A percentile compares a stretch with the other conserved stretches of the same genome.
Evolutionary conservation across 495 filamentous ascomycete species (phyloP).

Genomic region (Cairneyella variabilis): DNA sequence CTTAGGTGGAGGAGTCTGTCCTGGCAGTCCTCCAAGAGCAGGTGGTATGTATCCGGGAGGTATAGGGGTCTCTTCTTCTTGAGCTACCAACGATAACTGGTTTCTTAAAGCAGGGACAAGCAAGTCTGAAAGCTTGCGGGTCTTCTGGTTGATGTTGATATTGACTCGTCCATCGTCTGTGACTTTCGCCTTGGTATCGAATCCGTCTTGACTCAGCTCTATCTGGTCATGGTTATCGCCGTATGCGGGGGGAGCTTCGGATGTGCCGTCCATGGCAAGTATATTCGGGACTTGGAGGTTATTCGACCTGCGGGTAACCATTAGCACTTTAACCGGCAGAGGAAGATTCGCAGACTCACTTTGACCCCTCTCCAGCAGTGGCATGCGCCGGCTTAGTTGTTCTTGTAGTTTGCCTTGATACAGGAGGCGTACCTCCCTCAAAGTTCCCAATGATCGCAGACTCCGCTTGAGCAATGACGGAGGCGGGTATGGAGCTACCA

Average conservation of each 20-base stretch:
- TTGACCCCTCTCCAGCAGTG: neutral
- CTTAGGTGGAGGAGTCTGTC: conserved; percentile 49
- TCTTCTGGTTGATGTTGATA: conserved; percentile 69
- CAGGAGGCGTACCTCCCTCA: conserved; percentile 5
- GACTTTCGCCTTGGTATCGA: conserved; percentile 50
- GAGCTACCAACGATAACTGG: conserved; percentile 46
- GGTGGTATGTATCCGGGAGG: conserved; percentile 60
- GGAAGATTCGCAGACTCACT: neutral
- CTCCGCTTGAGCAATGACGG: conserved; percentile 33
- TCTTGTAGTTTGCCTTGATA: neutral
- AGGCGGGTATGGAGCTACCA: conserved; percentile 9
- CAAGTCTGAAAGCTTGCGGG: conserved; percentile 57
- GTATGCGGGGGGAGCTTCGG: conserved; percentile 44
- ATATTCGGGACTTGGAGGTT: conserved; percentile 16
- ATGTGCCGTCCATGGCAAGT: neutral
- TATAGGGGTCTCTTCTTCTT: conserved; percentile 37
- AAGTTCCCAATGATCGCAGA: conserved; percentile 29
- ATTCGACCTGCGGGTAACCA: conserved; percentile 4
- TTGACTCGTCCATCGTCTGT: conserved; percentile 65
- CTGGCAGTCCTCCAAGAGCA: conserved; percentile 54
- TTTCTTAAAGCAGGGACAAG: conserved; percentile 60
- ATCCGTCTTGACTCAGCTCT: conserved; percentile 45
- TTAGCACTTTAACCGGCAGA: conserved; percentile 10
- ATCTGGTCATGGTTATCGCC: conserved; percentile 40
- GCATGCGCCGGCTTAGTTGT: neutral